Evolutionary conservation across 2,329 filamentous ascomycete genomes (phyloP), one percentile per base, ranked within the genome.

Genomic region (Colletotrichum musicola): DNA sequence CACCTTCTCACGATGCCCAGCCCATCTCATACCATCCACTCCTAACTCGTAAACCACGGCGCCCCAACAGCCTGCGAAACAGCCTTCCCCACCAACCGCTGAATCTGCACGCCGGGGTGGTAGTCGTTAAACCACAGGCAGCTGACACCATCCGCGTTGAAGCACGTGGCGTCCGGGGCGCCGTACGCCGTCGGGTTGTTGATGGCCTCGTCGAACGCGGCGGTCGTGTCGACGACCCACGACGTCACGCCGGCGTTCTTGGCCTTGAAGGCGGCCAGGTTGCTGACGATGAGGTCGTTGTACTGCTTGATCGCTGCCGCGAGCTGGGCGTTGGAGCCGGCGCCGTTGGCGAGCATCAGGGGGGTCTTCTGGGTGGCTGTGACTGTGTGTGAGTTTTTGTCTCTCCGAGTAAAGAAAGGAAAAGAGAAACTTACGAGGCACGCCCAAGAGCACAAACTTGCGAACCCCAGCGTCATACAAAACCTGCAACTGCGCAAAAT

Each of bases 101-200:
- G 79, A 9, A 83, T 83, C 9, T 76, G 77, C 6, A 81, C 71
- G 0, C 76, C 81, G 0, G 81, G 81, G 40, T 83, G 81, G 42
- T 83, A 83, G 38, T 81, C 73, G 58, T 84, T 81, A 63, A 79
- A 82, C 82, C 83, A 85, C 40, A 85, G 61, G 64, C 83, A 85
- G 12, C 77, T 82, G 14, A 74, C 76, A 4, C 83, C 83, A 51
- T 85, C 75, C 0, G 62, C 72, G 44, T 83, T 81, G 27, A 74
- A 80, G 72, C 83, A 85, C 1, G 76, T 80, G 1, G 81, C 80
- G 51, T 85, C 76, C 1, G 78, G 79, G 0, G 81, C 75, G 1
- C 83, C 83, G 58, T 83, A 85, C 0, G 74, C 74, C 0, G 70
- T 74, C 0, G 84, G 84, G 55, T 83, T 77, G 5, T 79, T 73